Evolutionary conservation across 2,329 filamentous ascomycete species (phyloP).

Genomic region (Leptosphaerulina australis): DNA sequence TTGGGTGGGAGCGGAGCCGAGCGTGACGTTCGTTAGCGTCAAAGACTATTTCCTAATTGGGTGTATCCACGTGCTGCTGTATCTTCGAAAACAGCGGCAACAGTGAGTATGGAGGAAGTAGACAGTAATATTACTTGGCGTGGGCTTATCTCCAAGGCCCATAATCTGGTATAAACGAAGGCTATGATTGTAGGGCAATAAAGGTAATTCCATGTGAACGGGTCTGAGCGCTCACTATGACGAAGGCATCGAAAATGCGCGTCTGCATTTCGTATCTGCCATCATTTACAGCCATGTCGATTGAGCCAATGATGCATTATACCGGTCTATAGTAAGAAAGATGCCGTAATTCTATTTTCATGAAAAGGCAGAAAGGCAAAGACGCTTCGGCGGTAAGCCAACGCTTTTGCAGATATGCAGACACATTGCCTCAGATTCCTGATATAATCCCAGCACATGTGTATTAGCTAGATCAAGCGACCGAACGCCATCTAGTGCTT

Average conservation of each 20-base stretch:
- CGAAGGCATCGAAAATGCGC: too few species aligned
- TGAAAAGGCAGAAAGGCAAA: background rate
- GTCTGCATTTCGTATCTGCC: too few species aligned
- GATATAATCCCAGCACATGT: background rate
- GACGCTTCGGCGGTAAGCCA: constrained; percentile 3
- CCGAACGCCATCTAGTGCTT: constrained; percentile 62
- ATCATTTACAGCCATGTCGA: too few species aligned
- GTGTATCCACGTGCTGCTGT: background rate
- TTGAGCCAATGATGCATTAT: constrained; percentile 15
- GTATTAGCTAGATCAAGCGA: constrained; percentile 10
- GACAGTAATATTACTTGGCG: too few species aligned
- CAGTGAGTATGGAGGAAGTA: background rate
- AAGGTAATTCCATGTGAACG: too few species aligned
- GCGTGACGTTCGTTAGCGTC: constrained; percentile 18
- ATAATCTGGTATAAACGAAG: too few species aligned
- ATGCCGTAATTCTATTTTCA: constrained; percentile 11
- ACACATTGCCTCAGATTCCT: background rate
- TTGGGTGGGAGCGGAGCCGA: constrained; percentile 11
- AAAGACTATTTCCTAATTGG: constrained; percentile 2
- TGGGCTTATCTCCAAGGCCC: too few species aligned
- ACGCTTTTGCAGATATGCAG: background rate
- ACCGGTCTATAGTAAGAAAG: constrained; percentile 10
- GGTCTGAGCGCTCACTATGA: too few species aligned
- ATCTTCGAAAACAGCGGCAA: background rate
- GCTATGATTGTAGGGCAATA: too few species aligned